Conservation (phyloP, 805 yeast genomes). For the Kodamaea nitidulidarum region DNA sequence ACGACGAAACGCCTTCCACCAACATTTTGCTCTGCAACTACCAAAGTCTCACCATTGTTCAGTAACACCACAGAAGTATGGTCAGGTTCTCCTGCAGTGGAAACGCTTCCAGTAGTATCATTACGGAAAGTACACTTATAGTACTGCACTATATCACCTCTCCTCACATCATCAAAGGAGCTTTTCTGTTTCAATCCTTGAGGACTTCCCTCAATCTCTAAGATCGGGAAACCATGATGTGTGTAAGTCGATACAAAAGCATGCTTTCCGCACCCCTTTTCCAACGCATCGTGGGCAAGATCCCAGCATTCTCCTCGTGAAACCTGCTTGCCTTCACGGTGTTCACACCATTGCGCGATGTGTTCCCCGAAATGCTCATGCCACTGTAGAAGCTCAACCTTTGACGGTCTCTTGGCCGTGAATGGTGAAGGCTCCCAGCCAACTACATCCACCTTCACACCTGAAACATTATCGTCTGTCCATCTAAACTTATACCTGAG, state of each 20-base stretch:
- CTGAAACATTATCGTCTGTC: constrained; percentile 23
- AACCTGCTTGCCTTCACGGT: constrained; percentile 42
- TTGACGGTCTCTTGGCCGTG: constrained; percentile 22
- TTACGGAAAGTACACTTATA: constrained; percentile 37
- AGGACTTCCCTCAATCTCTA: constrained; percentile 22
- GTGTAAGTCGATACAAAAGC: constrained; percentile 49
- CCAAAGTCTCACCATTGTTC: constrained; percentile 25
- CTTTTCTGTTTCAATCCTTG: constrained; percentile 13
- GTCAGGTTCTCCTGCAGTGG: constrained; percentile 48
- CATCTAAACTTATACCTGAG: constrained; percentile 35
- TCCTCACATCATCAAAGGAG: constrained; percentile 37
- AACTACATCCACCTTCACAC: constrained; percentile 25
- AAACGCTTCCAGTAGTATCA: constrained; percentile 29
- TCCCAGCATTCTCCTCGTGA: constrained; percentile 64
- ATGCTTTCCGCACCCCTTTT: constrained; percentile 53
- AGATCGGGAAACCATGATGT: constrained; percentile 45
- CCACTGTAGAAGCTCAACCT: constrained; percentile 29
- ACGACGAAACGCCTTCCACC: constrained; percentile 39
- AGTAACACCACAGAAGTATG: constrained; percentile 43
- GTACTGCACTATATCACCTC: constrained; percentile 58
- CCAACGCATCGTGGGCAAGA: constrained; percentile 50
- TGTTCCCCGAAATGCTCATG: constrained; percentile 45
- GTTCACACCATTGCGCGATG: constrained; percentile 53
- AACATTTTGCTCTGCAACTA: constrained; percentile 49
- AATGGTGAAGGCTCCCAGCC: constrained; percentile 44